Conservation (phyloP, 106 monocot species). For the Dioscorea dumetorum region DNA sequence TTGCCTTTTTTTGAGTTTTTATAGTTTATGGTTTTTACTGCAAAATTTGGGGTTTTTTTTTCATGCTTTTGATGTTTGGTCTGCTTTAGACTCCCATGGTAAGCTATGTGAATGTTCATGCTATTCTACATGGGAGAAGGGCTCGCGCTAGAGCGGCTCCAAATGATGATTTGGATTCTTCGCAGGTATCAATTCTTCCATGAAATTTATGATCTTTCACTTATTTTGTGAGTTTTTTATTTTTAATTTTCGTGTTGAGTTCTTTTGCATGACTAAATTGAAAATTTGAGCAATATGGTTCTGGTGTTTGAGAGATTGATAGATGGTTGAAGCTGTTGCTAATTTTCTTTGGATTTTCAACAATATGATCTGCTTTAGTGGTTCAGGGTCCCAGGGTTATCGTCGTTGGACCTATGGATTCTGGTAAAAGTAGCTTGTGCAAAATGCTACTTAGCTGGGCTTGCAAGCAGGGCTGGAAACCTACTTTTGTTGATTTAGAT, state of each 20-base stretch:
- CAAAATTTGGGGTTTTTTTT: background rate
- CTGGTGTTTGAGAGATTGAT: no score
- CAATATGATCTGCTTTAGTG: background rate
- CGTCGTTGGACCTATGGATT: constrained; percentile 97
- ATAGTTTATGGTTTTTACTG: background rate
- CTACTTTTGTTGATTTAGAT: constrained; percentile 97
- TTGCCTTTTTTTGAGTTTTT: constrained; percentile 6
- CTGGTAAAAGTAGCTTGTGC: constrained; percentile 93
- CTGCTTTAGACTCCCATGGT: constrained; percentile 83
- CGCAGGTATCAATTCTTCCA: constrained; percentile 36
- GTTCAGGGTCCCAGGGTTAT: constrained; percentile 95
- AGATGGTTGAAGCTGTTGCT: background rate
- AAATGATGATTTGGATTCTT: constrained; percentile 34
- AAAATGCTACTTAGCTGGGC: constrained; percentile 99
- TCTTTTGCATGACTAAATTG: no score
- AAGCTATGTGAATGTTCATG: constrained; percentile 96
- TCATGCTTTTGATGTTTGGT: background rate
- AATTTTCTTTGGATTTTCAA: background rate
- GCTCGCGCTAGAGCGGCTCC: constrained; percentile 51
- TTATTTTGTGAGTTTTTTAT: no score
- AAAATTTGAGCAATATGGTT: no score
- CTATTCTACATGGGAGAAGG: constrained; percentile 77
- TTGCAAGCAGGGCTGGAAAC: constrained; percentile 88
- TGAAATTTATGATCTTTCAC: background rate
- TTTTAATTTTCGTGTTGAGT: no score